Evolutionary conservation across 192 early-diverging fungal species (phyloP), one percentile per base, ranked within the genome.

Genomic region (Dissophora ornata): DNA sequence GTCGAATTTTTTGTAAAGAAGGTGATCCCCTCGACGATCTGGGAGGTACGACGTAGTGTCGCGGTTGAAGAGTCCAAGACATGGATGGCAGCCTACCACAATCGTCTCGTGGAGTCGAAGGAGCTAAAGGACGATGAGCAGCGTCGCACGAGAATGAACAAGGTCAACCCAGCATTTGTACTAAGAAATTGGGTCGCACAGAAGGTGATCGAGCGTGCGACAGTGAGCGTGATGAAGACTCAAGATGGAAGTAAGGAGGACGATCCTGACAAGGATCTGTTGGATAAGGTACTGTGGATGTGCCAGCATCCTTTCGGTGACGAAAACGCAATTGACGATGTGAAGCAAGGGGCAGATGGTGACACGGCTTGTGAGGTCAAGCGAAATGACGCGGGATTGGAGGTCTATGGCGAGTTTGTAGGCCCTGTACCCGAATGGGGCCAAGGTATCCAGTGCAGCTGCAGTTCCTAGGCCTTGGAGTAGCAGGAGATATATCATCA

Each of bases 131-230:
- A 75, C 11, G 68, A 74, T 18, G 33, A 48, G 24, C 49, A 49
- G 12, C 75, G 92, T 18, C 59, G 61, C 28, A 48, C 33, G n/a
- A 48, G 71, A 19, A 96, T 97, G 94, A 75, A 87, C 40, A 42
- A 52, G 12, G 69, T 79, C 46, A 97, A 97, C 63, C 95, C 94
- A 8, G 81, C 81, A 40, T 94, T 90, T 80, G 85, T 92, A 9
- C 80, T 94, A 45, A 88, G 94, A 19, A 94, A 94, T 62, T 93
- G 90, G 87, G 86, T 93, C 30, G 87, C 92, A 3, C 85, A 93
- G 55, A 85, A 86, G 34, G 83, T 91, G 2, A 88, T 90, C 45
- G 71, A 82, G 80, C 79, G 28, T 69, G 80, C 30, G 83, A 88
- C 18, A 62, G 77, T 28, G 75, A 83, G 57, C 52, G 80, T 22